Percentiles rank a stretch among this genome's conserved stretches.
These are phyloP conservation scores for Rhytidhysteron rufulum DNA, from an alignment of 2,329 filamentous ascomycete genomes.

Conservation along the genomic window DNA sequence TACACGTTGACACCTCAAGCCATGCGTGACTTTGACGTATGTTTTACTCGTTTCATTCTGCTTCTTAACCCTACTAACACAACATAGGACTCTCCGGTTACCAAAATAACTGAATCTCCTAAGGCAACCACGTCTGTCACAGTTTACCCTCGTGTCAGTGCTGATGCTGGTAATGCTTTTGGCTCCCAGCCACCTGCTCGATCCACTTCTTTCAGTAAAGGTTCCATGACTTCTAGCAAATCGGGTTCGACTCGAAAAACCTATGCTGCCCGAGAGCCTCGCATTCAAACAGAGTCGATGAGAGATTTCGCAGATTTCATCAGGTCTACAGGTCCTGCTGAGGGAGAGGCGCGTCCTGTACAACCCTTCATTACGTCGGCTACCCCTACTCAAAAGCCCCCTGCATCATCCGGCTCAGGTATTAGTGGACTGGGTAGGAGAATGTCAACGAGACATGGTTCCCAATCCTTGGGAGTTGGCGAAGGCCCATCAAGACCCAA, in stretches of 20 bases:
- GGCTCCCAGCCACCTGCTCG: conserved; percentile 24
- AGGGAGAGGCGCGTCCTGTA: conserved; percentile 26
- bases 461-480: conserved; percentile 6
- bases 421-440: conserved; percentile 23
- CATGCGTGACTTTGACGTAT: conserved; percentile 43
- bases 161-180: conserved; percentile 24
- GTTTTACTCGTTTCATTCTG: conserved; percentile 11
- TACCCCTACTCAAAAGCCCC: conserved; percentile 7
- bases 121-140: conserved; percentile 20
- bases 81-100: conserved; percentile 17
- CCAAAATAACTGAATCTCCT: conserved; percentile 16
- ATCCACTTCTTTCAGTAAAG: conserved; percentile 18
- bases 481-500: conserved; percentile 26
- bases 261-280: conserved; percentile 64
- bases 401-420: conserved; percentile 14
- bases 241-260: conserved; percentile 6
- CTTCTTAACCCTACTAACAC: conserved; percentile 4
- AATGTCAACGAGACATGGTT: conserved; percentile 17
- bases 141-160: conserved; percentile 28
- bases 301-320: conserved; percentile 88
- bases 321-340: conserved; percentile 67
- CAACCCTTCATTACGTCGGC: conserved; percentile 30
- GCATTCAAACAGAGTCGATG: conserved; percentile 66
- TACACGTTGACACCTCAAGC: conserved; percentile 48
- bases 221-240: conserved; percentile 10